Base-by-base conservation (phyloP, 139 green algal genomes). In the Bryopsis sp. region DNA sequence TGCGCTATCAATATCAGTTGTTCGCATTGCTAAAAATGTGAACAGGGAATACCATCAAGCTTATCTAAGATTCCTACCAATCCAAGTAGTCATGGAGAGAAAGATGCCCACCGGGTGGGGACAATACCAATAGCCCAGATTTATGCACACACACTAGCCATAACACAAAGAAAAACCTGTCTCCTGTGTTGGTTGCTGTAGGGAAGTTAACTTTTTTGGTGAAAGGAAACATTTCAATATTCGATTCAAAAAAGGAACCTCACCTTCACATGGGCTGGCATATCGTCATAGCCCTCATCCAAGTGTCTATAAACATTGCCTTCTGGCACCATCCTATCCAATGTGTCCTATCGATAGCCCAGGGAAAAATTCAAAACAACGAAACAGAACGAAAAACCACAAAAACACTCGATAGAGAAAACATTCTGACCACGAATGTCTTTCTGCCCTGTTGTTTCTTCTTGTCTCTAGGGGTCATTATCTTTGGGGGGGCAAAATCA, bases 181-280 rank as follows among this genome's bases (percentile, higher is more conserved):
- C 15, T 54, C 43, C 15, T 11, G 11, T 11, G 15, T 11, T 54
- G 15, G 43, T 19, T 54, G 43, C 43, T 54, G 15, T 54, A 19
- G 43, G n/a, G n/a, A n/a, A n/a, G n/a, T n/a, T n/a, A n/a, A n/a
- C n/a, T n/a, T n/a, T n/a, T n/a, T n/a, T n/a, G n/a, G n/a, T n/a
- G n/a, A n/a, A n/a, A n/a, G n/a, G n/a, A n/a, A n/a, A n/a, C n/a
- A n/a, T 54, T 26, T 54, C 43, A 47, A 43, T 43, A 26, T n/a
- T 8, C 39, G 32, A 67, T 39, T 48, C 26, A 26, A 7, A 26
- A 11, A 28, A 22, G 7, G 32, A 43, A 67, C 24, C 15, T 39
- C 15, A 67, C 59, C 59, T 67, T 67, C 6, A 67, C 59, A 43
- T 67, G 59, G 5, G 59, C 59, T n/a, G 59, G 59, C 59, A 67